These are phyloP conservation scores for Leccinum ochraceum DNA, from an alignment of 768 basidiomycete genomes.

Conservation along the genomic window DNA sequence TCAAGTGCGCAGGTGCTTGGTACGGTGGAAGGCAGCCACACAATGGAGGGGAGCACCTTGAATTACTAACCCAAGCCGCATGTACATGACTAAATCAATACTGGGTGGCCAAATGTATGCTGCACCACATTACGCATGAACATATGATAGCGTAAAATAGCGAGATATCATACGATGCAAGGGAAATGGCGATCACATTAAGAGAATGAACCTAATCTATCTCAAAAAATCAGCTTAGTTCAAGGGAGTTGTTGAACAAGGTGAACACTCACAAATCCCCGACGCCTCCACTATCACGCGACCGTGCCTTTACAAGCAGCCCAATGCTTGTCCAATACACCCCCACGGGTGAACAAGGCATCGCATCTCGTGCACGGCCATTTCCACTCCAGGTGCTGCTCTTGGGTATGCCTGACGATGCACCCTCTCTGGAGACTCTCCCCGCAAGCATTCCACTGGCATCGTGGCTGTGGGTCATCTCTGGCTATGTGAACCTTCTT, in stretches of 20 bases:
- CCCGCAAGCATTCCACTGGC: constrained; percentile 19
- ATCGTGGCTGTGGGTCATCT: constrained; percentile 1
- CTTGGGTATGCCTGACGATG: constrained; percentile 24
- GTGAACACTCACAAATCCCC: constrained; percentile 5
- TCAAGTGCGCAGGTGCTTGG: background rate
- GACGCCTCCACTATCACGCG: constrained; percentile 3
- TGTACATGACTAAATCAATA: background rate
- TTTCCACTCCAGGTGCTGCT: constrained; percentile 20
- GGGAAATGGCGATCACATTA: background rate
- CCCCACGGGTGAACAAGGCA: background rate
- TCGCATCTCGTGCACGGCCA: constrained; percentile 27
- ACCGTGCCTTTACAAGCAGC: too few relatives aligned
- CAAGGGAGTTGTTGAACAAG: background rate
- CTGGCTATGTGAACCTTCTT: constrained; percentile 10
- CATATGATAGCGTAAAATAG: background rate
- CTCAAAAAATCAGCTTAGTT: background rate
- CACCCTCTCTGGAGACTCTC: constrained; percentile 14
- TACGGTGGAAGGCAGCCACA: constrained; percentile 7
- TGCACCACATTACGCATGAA: background rate
- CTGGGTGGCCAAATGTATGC: too few relatives aligned
- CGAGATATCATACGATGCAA: background rate
- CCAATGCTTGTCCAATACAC: too few relatives aligned
- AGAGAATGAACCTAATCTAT: background rate
- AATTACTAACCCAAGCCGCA: background rate
- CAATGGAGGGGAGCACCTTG: background rate